Conservation (phyloP, 768 basidiomycete genomes). For the Russula vinacea region DNA sequence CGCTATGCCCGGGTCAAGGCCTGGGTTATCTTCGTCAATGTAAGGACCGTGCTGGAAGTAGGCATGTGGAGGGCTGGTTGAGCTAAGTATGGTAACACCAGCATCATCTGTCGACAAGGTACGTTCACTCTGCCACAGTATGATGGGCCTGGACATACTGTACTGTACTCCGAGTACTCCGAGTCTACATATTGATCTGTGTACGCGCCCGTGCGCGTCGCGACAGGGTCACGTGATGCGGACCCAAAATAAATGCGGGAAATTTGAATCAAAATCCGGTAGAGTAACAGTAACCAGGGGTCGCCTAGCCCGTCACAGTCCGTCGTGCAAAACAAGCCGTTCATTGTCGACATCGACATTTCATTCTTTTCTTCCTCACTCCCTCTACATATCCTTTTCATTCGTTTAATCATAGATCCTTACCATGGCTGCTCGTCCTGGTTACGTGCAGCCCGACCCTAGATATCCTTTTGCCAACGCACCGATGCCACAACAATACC, state of each 20-base stretch:
- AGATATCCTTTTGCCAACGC: constrained; percentile 37
- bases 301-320: not conserved
- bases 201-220: not conserved
- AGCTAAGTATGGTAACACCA: constrained; percentile 22
- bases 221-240: constrained; percentile 8
- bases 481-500: constrained; percentile 31
- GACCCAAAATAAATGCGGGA: not conserved
- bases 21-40: not conserved
- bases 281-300: not conserved
- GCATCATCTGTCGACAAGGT: constrained; percentile 23
- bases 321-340: not conserved
- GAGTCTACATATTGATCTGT: no score
- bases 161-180: not conserved
- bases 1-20: not conserved
- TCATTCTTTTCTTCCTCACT: constrained; percentile 25
- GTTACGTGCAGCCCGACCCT: constrained; percentile 36
- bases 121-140: constrained; percentile 24
- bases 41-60: constrained; percentile 28
- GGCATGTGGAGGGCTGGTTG: constrained; percentile 14
- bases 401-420: constrained; percentile 16
- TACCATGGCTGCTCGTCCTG: constrained; percentile 39
- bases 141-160: constrained; percentile 21
- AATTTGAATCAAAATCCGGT: not conserved
- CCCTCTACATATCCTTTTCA: constrained; percentile 10
- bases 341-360: constrained; percentile 15